A percentile compares a stretch with the other conserved stretches of the same genome.
These are phyloP conservation scores for Lithohypha guttulata DNA, from an alignment of 2,329 filamentous ascomycete genomes.

Conservation along the genomic window DNA sequence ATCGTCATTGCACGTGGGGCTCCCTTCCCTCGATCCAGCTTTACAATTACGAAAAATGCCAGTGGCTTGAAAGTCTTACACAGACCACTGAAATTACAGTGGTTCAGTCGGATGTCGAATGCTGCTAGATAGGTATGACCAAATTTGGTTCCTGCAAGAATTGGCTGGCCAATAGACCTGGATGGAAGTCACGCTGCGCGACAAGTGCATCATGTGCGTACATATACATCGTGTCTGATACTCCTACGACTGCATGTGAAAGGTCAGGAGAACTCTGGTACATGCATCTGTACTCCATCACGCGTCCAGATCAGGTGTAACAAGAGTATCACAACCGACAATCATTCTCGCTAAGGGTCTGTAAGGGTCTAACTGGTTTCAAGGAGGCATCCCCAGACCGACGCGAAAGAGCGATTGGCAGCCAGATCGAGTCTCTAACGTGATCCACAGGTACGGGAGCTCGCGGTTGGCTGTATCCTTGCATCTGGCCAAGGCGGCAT, in stretches of 20 bases:
- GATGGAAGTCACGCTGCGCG: not conserved
- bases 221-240: constrained; percentile 6
- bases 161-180: not conserved
- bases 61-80: too few species aligned
- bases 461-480: constrained; percentile 6
- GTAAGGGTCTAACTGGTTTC: constrained; percentile 2
- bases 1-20: too few species aligned
- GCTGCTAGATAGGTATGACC: too few species aligned
- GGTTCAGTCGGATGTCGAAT: too few species aligned
- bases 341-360: constrained; percentile 1
- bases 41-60: too few species aligned
- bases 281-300: not conserved
- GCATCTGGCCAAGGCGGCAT: constrained; percentile 9
- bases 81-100: too few species aligned
- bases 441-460: constrained; percentile 1
- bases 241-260: not conserved
- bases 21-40: too few species aligned
- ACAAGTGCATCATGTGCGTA: not conserved
- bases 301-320: constrained; percentile 3
- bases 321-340: constrained; percentile 1
- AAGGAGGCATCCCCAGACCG: constrained; percentile 9
- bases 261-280: not conserved
- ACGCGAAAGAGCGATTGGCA: constrained; percentile 8
- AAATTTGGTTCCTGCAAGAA: too few species aligned
- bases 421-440: constrained; percentile 2